Base-by-base conservation (phyloP, 208 protist species). In the Leishmania gerbilli region DNA sequence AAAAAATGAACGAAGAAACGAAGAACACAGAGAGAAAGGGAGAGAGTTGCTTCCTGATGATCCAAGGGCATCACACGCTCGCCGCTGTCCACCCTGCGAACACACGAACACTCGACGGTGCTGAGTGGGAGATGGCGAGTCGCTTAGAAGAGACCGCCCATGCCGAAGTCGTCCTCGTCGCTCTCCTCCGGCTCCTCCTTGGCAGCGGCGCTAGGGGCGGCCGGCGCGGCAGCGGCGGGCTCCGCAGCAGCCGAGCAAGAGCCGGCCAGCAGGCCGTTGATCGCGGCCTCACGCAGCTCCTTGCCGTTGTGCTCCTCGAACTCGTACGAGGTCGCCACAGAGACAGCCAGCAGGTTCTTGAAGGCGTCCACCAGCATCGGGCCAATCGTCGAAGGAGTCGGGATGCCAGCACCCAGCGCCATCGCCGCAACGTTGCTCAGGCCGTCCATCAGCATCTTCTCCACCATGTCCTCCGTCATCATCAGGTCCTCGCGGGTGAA, bases 281-380 rank as follows among this genome's bases (percentile, higher is more conserved):
- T 81, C 56, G 98, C 95, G 79, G 96, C 85, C 83, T 98, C 93
- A 84, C 98, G 95, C 82, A 99, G 89, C 84, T 97, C 89, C 83
- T 90, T 94, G 77, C 88, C 88, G 85, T 95, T 88, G 80, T 87
- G 90, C 82, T 93, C 89, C 67, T 94, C 88, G 91, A 98, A 98
- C 65, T 97, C 97, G 95, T 98, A 98, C 34, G 95, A 94, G 37
- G 99, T 99, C 60, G 84, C 98, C 78, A 99, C 76, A 53, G 97
- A 96, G 53, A 99, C 89, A 53, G 98, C 94, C n/a, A 99, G 84
- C 49, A 99, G 77, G 81, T 98, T 99, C 93, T 99, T 99, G 98
- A 99, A 99, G 77, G 91, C 98, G 89, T 99, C 97, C 85, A 98
- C 83, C 67, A 99, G 74, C 79, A 97, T 88, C 91, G 99, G 97